A percentile compares a stretch with the other conserved stretches of the same genome.
These are phyloP conservation scores for Pyrenula aspistea DNA, from an alignment of 495 filamentous ascomycete species.

Conservation along the genomic window DNA sequence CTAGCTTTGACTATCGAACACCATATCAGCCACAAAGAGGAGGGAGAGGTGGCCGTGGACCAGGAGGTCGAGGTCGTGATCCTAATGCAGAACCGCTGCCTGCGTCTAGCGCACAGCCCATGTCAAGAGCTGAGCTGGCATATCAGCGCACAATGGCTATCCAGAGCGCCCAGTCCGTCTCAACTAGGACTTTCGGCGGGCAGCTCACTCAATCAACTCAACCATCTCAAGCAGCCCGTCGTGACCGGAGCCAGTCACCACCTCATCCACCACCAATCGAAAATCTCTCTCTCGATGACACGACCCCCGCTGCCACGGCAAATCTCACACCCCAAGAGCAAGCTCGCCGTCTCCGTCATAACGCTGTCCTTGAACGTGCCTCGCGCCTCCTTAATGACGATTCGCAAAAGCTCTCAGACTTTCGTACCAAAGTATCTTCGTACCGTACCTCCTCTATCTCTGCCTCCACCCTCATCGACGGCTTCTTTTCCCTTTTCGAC, in stretches of 20 bases:
- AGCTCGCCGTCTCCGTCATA: slow-evolving; percentile 57
- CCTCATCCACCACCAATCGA: slow-evolving; percentile 30
- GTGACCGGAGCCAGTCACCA: slow-evolving; percentile 10
- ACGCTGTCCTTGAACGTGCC: slow-evolving; percentile 76
- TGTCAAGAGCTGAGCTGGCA: slow-evolving; percentile 78
- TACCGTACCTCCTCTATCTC: slow-evolving; percentile 56
- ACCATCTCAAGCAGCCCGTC: slow-evolving; percentile 14
- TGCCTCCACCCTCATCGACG: slow-evolving; percentile 65
- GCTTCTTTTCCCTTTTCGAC: slow-evolving; percentile 75
- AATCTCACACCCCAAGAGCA: slow-evolving; percentile 59
- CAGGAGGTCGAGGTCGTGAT: slow-evolving; percentile 52
- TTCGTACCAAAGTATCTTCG: slow-evolving; percentile 64
- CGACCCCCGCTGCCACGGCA: slow-evolving; percentile 19
- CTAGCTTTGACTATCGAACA: slow-evolving; percentile 65
- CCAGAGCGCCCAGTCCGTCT: slow-evolving; percentile 68
- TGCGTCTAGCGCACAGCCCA: slow-evolving; percentile 64
- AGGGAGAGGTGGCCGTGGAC: slow-evolving; percentile 37
- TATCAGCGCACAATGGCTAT: slow-evolving; percentile 90
- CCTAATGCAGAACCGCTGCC: slow-evolving; percentile 72
- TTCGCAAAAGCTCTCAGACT: slow-evolving; percentile 54
- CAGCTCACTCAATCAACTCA: slow-evolving; percentile 35
- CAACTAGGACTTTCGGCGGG: slow-evolving; percentile 70
- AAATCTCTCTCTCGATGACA: slow-evolving; percentile 16
- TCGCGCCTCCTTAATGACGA: slow-evolving; percentile 67
- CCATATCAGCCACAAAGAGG: slow-evolving; percentile 56